Percentiles rank a stretch among this genome's conserved stretches.
Conservation (phyloP, 768 basidiomycete species). For the Phlegmacium glaucopus region DNA sequence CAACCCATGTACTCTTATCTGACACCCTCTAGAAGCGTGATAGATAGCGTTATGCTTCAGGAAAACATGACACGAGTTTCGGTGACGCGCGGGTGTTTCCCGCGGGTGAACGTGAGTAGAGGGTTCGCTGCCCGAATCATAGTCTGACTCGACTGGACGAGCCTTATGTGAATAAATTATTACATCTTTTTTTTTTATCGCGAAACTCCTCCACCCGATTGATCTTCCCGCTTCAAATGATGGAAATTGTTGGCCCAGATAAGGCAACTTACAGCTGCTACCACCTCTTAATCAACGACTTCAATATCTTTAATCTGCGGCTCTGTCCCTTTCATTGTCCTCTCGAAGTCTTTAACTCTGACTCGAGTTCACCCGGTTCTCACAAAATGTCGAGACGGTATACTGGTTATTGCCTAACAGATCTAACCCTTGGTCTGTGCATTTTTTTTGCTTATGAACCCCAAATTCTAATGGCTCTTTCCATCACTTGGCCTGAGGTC, state of each 20-base stretch:
- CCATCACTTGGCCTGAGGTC: too few relatives aligned
- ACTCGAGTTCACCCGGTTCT: too few relatives aligned
- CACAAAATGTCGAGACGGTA: background rate
- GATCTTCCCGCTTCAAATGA: background rate
- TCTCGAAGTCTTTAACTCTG: constrained; percentile 4
- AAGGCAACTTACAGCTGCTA: too few relatives aligned
- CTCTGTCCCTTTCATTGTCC: constrained; percentile 10
- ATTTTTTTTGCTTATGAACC: too few relatives aligned
- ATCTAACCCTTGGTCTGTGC: too few relatives aligned
- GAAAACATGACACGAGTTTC: background rate
- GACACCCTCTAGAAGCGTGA: background rate
- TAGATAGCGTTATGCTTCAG: too few relatives aligned
- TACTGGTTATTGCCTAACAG: too few relatives aligned
- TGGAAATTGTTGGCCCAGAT: too few relatives aligned
- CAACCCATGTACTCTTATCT: background rate
- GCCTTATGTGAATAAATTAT: background rate
- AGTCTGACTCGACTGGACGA: constrained; percentile 15
- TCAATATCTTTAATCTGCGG: background rate
- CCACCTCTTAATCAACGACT: too few relatives aligned
- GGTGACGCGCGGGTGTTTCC: constrained; percentile 6
- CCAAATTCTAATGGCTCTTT: too few relatives aligned
- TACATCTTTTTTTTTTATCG: background rate
- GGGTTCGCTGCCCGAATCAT: constrained; percentile 5
- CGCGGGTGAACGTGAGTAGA: constrained; percentile 21
- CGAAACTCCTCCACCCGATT: background rate